Conservation (phyloP, 2,329 filamentous ascomycete species). For the Fusarium temperatum region DNA sequence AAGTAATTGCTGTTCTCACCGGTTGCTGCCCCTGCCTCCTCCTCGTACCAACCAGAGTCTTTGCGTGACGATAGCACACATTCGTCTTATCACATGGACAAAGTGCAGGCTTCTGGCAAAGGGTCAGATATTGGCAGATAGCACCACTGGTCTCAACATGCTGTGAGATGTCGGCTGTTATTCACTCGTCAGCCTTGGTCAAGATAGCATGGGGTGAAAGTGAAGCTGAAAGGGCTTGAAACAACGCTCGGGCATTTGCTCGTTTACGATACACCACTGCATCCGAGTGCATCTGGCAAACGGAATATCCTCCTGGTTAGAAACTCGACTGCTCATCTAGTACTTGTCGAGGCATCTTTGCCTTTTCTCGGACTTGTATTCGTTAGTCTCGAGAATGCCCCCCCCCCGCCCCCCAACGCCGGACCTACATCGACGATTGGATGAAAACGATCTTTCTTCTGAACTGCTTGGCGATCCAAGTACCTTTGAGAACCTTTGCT, state of each 20-base stretch:
- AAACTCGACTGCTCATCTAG: constrained; percentile 3
- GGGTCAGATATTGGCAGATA: neutral
- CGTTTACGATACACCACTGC: constrained; percentile 21
- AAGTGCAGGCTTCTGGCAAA: neutral
- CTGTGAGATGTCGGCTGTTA: constrained; percentile 1
- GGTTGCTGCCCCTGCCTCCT: constrained; percentile 38
- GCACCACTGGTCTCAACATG: neutral
- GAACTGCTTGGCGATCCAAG: constrained; percentile 10
- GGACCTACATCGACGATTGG: constrained; percentile 12
- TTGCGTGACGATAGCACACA: constrained; percentile 42
- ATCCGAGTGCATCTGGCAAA: constrained; percentile 11
- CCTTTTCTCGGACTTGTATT: constrained; percentile 9
- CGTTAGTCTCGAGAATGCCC: constrained; percentile 1
- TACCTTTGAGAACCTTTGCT: constrained; percentile 33
- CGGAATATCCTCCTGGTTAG: constrained; percentile 15
- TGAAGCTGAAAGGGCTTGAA: neutral
- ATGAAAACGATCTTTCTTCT: constrained; percentile 6
- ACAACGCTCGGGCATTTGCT: constrained; percentile 1
- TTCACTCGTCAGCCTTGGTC: constrained; percentile 32
- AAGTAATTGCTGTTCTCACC: constrained; percentile 38
- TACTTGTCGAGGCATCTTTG: constrained; percentile 17
- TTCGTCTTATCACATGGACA: constrained; percentile 38
- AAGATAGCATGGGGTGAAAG: constrained; percentile 16
- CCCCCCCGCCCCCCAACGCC: neutral
- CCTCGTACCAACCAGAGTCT: constrained; percentile 40